Evolutionary conservation across 306 rosid genomes (phyloP), one percentile per base, ranked within the genome.

Genomic region (peach (Prunus persica)): DNA sequence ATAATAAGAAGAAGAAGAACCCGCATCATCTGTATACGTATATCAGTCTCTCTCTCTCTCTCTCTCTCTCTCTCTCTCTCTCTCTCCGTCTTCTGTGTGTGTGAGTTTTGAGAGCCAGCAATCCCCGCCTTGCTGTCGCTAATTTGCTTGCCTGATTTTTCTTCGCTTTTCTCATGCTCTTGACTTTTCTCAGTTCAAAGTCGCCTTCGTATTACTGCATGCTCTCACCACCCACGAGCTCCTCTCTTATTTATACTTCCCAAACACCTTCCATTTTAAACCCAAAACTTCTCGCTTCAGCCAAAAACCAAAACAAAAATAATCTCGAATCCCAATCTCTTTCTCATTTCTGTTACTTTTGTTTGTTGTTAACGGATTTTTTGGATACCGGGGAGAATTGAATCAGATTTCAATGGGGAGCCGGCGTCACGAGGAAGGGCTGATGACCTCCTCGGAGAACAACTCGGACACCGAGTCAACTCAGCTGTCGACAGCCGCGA

Each of bases 401-500:
- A 6, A 38, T 38, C 43, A 27, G 16, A 25, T 60, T 28, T 25
- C 8, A 75, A 75, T 74, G 78, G 58, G 46, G n/a, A 65, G 72
- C n/a, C 76, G 9, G 10, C 77, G 30, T 30, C 58, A 60, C 27
- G 69, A 73, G 69, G 69, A 61, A 14, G 18, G 46, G 64, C 2
- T 32, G 25, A 15, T 34, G 32, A 18, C 63, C 14, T 24, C 32
- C 41, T 9, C 43, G 55, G 68, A 65, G 16, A 43, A 30, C 50
- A 62, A 10, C 41, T 57, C 75, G 6, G 85, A 81, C 16, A 47
- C 68, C 6, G 78, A 79, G 45, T 63, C 58, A 75, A 83, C 11
- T 68, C 72, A 49, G 72, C 22, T 32, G 12, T 34, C 8, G 43
- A 38, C 43, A 38, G 8, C 65, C 32, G 28, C 65, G 9, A 38